A percentile compares a stretch with the other conserved stretches of the same genome.
phyloP scores from a whole-genome alignment of 208 protist genomes.

The Phytomonas sp. region DNA sequence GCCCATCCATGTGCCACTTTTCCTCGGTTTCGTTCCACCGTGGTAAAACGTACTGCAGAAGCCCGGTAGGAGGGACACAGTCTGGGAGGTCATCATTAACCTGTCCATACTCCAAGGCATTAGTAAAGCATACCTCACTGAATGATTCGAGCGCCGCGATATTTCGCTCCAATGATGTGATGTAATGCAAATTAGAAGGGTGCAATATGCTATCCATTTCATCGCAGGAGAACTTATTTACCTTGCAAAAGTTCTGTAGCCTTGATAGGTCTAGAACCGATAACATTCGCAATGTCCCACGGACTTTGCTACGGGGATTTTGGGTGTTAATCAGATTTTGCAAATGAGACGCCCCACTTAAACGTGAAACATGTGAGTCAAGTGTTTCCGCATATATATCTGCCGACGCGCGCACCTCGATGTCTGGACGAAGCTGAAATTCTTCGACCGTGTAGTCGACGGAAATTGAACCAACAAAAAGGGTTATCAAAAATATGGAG shows the following conservation, averaged over 20 bases:
- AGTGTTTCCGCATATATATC: constrained; percentile 15
- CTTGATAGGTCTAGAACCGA: neutral
- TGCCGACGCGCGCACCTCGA: constrained; percentile 13
- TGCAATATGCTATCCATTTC: neutral
- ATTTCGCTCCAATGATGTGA: constrained; percentile 7
- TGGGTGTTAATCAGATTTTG: neutral
- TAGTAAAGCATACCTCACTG: constrained; percentile 33
- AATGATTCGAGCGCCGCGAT: constrained; percentile 6
- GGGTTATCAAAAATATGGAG: constrained; percentile 19
- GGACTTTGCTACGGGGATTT: neutral
- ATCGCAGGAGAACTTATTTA: neutral
- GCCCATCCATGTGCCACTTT: constrained; percentile 27
- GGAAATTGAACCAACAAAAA: constrained; percentile 22
- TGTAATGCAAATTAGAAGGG: constrained; percentile 8
- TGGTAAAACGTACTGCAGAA: constrained; percentile 37
- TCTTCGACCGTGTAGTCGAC: constrained; percentile 26
- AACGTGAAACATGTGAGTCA: constrained; percentile 13
- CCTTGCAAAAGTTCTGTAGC: neutral
- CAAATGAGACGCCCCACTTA: neutral
- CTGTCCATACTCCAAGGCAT: constrained; percentile 21
- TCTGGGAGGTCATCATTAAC: constrained; percentile 9
- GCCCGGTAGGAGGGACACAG: constrained; percentile 25
- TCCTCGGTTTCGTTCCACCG: constrained; percentile 5
- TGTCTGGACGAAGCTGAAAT: constrained; percentile 27
- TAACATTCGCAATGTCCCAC: neutral